phyloP scores from a whole-genome alignment of 805 yeast genomes.

The Pichia ethanolica region DNA sequence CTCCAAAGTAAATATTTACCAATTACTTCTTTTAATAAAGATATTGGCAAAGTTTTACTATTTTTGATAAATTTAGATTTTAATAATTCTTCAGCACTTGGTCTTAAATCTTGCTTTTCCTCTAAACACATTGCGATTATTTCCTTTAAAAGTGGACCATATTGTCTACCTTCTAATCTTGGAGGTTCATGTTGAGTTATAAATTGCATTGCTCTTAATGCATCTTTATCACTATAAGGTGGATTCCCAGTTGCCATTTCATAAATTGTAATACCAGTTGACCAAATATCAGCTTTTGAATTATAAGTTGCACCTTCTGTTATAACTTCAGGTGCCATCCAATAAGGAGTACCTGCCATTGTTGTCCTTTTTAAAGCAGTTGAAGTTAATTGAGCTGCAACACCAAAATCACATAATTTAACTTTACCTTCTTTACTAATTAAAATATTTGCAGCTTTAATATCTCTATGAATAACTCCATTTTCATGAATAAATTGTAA shows the following conservation, averaged over 20 bases:
- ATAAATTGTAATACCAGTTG: conserved; percentile 86
- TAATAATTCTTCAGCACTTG: conserved; percentile 75
- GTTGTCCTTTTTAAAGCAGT: conserved; percentile 77
- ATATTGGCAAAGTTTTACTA: conserved; percentile 53
- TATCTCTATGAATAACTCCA: conserved; percentile 92
- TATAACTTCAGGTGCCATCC: conserved; percentile 99
- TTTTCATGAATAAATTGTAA: conserved; percentile 74
- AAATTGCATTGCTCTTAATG: conserved; percentile 88
- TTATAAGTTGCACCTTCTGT: conserved; percentile 85
- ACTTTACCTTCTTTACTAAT: conserved; percentile 80
- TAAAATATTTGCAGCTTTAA: conserved; percentile 92
- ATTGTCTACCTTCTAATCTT: conserved; percentile 83
- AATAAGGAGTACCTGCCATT: conserved; percentile 92
- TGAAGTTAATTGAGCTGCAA: conserved; percentile 86
- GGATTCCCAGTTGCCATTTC: conserved; percentile 97
- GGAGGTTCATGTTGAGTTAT: conserved; percentile 94
- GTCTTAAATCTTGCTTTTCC: conserved; percentile 85
- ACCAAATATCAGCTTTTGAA: conserved; percentile 94
- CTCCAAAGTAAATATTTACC: conserved; percentile 70
- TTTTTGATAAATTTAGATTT: conserved; percentile 65
- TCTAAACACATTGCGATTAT: conserved; percentile 87
- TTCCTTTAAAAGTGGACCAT: conserved; percentile 71
- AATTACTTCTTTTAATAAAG: conserved; percentile 63
- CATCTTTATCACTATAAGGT: conserved; percentile 93
- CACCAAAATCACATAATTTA: conserved; percentile 95